Conservation (phyloP, 331 rosid species). For the Quercus lobata region DNA sequence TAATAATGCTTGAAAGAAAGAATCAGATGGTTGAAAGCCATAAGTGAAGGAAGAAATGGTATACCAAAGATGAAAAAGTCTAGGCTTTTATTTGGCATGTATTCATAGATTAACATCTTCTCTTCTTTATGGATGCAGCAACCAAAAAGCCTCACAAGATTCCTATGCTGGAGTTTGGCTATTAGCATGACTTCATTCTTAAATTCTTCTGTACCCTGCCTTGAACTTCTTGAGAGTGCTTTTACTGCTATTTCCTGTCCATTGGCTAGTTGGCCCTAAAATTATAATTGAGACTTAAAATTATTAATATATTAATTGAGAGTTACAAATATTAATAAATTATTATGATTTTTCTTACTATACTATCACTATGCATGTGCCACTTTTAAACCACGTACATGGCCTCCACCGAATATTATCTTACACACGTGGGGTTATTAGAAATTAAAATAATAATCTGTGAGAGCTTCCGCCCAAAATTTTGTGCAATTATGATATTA, state of each 20-base stretch:
- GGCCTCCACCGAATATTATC: no score
- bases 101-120: conserved; percentile 52
- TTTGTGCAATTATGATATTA: no score
- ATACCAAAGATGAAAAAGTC: conserved; percentile 48
- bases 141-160: conserved; percentile 63
- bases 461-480: no score
- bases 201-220: conserved; percentile 42
- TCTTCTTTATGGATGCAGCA: conserved; percentile 47
- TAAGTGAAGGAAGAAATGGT: not conserved
- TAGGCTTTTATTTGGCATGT: conserved; percentile 45
- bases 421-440: no score
- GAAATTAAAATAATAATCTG: no score
- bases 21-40: no score
- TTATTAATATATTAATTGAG: no score
- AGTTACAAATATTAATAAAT: no score
- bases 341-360: no score
- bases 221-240: conserved; percentile 35
- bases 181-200: conserved; percentile 56
- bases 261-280: conserved; percentile 24
- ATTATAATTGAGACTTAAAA: not conserved
- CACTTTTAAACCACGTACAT: no score
- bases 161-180: conserved; percentile 60
- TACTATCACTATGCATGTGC: no score
- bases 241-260: conserved; percentile 54
- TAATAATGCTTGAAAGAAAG: no score